These are phyloP conservation scores for Mediolabrus comicus DNA, from an alignment of 108 stramenopile genomes.

Conservation along the genomic window DNA sequence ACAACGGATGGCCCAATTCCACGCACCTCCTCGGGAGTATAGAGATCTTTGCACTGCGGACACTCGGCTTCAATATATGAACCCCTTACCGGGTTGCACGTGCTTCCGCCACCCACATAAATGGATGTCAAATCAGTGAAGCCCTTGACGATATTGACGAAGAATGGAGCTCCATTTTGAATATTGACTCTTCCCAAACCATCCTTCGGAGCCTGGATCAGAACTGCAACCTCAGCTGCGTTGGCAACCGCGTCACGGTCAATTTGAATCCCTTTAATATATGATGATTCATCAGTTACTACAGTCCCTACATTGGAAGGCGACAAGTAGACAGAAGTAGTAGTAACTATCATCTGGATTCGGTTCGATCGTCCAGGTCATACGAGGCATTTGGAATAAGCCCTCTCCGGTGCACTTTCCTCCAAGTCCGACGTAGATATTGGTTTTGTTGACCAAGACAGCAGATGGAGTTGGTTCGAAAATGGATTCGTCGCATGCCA, in stretches of 20 bases:
- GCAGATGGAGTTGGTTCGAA: too few species aligned
- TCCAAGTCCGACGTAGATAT: not conserved
- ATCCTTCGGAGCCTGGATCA: not conserved
- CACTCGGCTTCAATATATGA: not conserved
- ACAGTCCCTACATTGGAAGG: not conserved
- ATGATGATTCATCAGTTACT: not conserved
- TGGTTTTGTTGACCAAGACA: too few species aligned
- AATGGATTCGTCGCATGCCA: too few species aligned
- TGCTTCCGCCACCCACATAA: not conserved
- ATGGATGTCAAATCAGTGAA: not conserved
- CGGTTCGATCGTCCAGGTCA: not conserved
- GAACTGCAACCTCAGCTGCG: not conserved
- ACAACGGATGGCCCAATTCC: not conserved
- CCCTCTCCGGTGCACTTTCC: not conserved
- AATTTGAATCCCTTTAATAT: not conserved
- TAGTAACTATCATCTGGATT: not conserved
- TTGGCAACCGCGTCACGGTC: not conserved
- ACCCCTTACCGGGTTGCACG: not conserved
- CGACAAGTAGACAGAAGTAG: not conserved
- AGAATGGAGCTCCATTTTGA: not conserved
- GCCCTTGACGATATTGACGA: not conserved
- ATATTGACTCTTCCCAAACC: not conserved
- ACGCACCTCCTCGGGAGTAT: not conserved
- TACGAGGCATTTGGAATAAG: not conserved
- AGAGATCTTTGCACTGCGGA: not conserved